Conservation (phyloP, 768 basidiomycete species). For the Kwoniella heveanensis region DNA sequence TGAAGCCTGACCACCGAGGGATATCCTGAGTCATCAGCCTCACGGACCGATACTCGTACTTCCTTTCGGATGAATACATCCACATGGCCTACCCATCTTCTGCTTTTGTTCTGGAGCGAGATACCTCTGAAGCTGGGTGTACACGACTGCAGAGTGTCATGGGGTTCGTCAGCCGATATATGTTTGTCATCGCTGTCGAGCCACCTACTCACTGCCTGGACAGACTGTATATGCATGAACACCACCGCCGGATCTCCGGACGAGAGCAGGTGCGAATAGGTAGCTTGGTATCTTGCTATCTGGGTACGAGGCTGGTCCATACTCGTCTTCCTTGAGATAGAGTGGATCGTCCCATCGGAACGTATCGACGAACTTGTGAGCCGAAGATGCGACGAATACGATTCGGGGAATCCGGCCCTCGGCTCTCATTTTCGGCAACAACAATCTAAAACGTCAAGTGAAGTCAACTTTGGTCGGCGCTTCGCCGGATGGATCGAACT, state of each 20-base stretch:
- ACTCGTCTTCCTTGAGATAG: slow-evolving; percentile 9
- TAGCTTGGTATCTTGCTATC: slow-evolving; percentile 17
- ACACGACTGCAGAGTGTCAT: too few species aligned
- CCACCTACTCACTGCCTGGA: slow-evolving; percentile 26
- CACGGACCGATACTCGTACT: too few species aligned
- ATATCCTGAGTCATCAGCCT: too few species aligned
- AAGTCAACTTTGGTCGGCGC: too few species aligned
- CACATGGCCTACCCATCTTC: slow-evolving; percentile 10
- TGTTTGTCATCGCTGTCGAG: background rate
- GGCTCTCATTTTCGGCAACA: slow-evolving; percentile 21
- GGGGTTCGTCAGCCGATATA: too few species aligned
- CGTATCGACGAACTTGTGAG: background rate
- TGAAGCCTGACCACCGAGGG: slow-evolving; percentile 15
- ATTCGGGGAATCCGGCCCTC: slow-evolving; percentile 13
- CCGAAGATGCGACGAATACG: slow-evolving; percentile 17
- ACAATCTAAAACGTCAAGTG: too few species aligned
- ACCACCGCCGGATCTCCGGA: slow-evolving; percentile 11
- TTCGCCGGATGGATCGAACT: too few species aligned
- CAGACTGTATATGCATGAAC: slow-evolving; percentile 13
- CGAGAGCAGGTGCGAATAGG: slow-evolving; percentile 17
- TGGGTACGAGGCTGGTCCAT: slow-evolving; percentile 1
- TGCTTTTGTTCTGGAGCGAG: slow-evolving; percentile 7
- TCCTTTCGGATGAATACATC: too few species aligned
- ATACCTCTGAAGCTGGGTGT: slow-evolving; percentile 9
- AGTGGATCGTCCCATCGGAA: slow-evolving; percentile 19